Conservation (phyloP, 768 basidiomycete species). For the Kwoniella heveanensis region DNA sequence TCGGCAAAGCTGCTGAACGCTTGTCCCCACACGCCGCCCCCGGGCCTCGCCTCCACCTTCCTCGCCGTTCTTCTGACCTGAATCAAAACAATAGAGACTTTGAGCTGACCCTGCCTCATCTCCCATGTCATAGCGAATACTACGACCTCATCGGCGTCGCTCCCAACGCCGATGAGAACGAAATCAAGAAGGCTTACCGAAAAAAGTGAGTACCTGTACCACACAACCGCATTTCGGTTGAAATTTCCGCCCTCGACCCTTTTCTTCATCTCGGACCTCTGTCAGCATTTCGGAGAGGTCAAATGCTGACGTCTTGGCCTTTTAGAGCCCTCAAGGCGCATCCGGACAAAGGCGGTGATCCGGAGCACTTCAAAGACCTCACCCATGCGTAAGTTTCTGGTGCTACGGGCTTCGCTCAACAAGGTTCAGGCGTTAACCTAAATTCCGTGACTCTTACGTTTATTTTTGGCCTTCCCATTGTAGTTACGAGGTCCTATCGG, state of each 20-base stretch:
- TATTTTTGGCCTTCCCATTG: background rate
- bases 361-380: slow-evolving; percentile 95
- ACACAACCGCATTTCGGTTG: too few species aligned
- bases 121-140: slow-evolving; percentile 52
- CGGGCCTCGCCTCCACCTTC: too few species aligned
- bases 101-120: too few species aligned
- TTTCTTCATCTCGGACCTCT: background rate
- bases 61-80: too few species aligned
- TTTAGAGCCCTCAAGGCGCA: slow-evolving; percentile 21
- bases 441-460: background rate
- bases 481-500: slow-evolving; percentile 91
- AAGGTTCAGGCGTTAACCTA: too few species aligned
- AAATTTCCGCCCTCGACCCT: too few species aligned
- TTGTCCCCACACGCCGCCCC: too few species aligned
- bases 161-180: slow-evolving; percentile 73
- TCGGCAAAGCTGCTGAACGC: too few species aligned
- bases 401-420: background rate
- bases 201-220: slow-evolving; percentile 73
- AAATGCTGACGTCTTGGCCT: slow-evolving; percentile 6
- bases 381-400: slow-evolving; percentile 53
- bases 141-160: slow-evolving; percentile 82
- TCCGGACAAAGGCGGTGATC: slow-evolving; percentile 72
- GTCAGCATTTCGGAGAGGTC: background rate
- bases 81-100: too few species aligned
- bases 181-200: slow-evolving; percentile 86